Evolutionary conservation across 331 rosid species (phyloP), one percentile per base, ranked within the genome.

Genomic region (Ulmus americana): DNA sequence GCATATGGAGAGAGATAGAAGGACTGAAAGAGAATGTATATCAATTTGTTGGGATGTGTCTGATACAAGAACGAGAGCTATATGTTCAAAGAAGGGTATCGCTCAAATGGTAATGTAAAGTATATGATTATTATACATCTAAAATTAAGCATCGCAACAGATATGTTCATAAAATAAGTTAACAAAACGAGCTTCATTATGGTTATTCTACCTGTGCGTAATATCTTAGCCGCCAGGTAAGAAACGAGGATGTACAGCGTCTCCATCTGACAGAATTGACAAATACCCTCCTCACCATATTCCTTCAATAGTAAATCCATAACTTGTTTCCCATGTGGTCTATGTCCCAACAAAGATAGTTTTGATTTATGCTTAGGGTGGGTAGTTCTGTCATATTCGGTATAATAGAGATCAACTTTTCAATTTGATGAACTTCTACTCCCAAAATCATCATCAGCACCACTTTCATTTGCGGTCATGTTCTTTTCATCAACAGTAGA

Each of bases 251-350:
- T 81, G 82, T 63, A 85, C 71, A 78, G 95, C 82, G 95, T 71
- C 99, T 89, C 99, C 97, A 94, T 76, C 95, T 78, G 97, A 74
- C 96, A 90, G 55, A 94, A 87, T 59, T 82, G 77, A 22, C 76
- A 63, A 69, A 94, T 61, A 42, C 99, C 97, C 45, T 80, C 91
- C 22, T 94, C 88, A 8, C 97, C 88, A 45, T 79, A 71, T 70
- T 85, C 91, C 72, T 69, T 75, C 64, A 90, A 51, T 72, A 94
- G 74, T 79, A 78, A 76, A 59, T 94, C 97, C 73, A 94, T 95
- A 76, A 90, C 95, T 73, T 77, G 84, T 69, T 86, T 90, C 20
- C 99, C 99, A 69, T 88, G 97, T n/a, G 96, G 96, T 45, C 97
- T 96, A 70, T 91, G 97, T 58, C 96, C 97, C 69, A 90, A 76